Percentiles rank a stretch among this genome's conserved stretches.
Conservation (phyloP, 225 moss, liverwort and hornwort species). For the Anthoceros angustus region DNA sequence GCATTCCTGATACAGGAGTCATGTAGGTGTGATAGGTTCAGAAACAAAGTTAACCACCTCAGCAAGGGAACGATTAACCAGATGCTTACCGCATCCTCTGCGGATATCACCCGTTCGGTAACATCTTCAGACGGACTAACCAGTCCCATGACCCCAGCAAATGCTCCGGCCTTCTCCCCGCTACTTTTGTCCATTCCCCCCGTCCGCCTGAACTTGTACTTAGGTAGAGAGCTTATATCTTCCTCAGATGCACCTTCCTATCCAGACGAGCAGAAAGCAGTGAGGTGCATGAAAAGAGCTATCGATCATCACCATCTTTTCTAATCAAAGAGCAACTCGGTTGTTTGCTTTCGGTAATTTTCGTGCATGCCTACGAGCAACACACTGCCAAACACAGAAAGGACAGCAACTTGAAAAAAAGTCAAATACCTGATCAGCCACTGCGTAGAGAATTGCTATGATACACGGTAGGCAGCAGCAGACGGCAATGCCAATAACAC, state of each 20-base stretch:
- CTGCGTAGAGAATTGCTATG: slow-evolving; percentile 94
- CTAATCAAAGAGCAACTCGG: too few relatives aligned
- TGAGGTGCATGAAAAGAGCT: neutral
- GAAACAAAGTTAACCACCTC: neutral
- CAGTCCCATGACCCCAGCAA: slow-evolving; percentile 77
- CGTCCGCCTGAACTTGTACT: slow-evolving; percentile 56
- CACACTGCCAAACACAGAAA: neutral
- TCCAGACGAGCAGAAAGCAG: neutral
- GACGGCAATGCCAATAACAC: slow-evolving; percentile 97
- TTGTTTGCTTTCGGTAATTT: too few relatives aligned
- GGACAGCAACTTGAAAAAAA: neutral
- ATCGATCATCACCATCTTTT: neutral
- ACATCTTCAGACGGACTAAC: slow-evolving; percentile 47
- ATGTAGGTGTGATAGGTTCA: neutral
- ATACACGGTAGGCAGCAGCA: slow-evolving; percentile 99
- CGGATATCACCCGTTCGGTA: slow-evolving; percentile 51
- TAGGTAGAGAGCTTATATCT: slow-evolving; percentile 70
- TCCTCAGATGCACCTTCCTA: slow-evolving; percentile 98
- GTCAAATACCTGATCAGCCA: slow-evolving; percentile 64
- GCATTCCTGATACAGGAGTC: slow-evolving; percentile 30
- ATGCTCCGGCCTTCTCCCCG: slow-evolving; percentile 41
- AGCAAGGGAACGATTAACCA: neutral
- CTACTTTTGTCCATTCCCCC: slow-evolving; percentile 34
- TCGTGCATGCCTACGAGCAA: too few relatives aligned
- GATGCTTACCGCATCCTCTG: slow-evolving; percentile 58